Base-by-base conservation (phyloP, 2,329 filamentous ascomycete species). In the Ophiostoma ulmi region DNA sequence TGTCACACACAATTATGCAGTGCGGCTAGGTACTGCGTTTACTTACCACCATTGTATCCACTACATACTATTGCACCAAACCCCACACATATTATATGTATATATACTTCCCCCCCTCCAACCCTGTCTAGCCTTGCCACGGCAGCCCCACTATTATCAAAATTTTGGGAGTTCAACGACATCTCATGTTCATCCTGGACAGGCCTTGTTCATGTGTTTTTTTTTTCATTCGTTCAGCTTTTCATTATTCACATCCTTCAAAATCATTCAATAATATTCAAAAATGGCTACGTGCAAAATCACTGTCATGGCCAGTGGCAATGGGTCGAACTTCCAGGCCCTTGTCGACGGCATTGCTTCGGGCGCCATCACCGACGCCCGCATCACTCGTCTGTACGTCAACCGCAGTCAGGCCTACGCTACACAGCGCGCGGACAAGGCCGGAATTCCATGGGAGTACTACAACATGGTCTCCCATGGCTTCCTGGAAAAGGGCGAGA, bases 391-490 rank as follows among this genome's bases (percentile, higher is more conserved):
- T 61, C 80, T 87, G 44, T 78, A 83, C 22, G 81, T 83, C 13
- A 86, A 86, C 76, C 79, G 83, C 44, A 80, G 79, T 72, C 83
- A 79, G 22, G 84, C 84, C 5, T 82, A 79, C 71, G 83, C 84
- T 1, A 80, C 77, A 1, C 75, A 74, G n/a, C 76, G 79, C 0
- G 79, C 79, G 7, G 77, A 79, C 1, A 81, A 77, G 87, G 88
- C 75, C 13, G 80, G 78, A 70, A 94, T 96, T 71, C 89, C 91
- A 0, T 91, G 87, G 70, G 86, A 87, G 70, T 94, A 94, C 82
- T 93, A 94, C 84, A 94, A 94, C 79, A 86, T 95, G 58, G 84
- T 94, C 70, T 85, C 86, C 48, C 90, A 92, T 80, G 93, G 92
- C 72, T 87, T 85, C 77, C 77, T 82, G 69, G 74, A 75, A n/a